phyloP scores from a whole-genome alignment of 257 asterid genomes.

The Solanum clarkiae region DNA sequence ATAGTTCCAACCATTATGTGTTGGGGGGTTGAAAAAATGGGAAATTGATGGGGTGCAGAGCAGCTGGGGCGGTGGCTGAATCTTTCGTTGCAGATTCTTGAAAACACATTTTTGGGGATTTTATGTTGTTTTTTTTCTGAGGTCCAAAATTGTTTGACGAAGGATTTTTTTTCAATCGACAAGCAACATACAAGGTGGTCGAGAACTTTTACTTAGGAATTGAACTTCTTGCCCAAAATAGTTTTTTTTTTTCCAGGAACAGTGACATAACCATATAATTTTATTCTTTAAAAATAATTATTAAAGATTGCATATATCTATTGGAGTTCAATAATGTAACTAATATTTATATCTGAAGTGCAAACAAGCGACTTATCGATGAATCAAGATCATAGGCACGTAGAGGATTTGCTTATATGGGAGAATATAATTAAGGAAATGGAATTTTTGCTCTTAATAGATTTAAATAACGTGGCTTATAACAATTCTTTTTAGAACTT shows the following conservation, averaged over 20 bases:
- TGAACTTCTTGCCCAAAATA: neutral
- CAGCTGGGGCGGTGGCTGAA: neutral
- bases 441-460: neutral
- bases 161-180: neutral
- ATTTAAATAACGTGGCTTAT: neutral
- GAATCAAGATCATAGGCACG: too few species aligned
- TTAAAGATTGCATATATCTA: too few species aligned
- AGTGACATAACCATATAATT: neutral
- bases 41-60: neutral
- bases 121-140: neutral
- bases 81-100: neutral
- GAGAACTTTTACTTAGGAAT: neutral
- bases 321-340: too few species aligned
- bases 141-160: constrained; percentile 7
- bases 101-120: neutral
- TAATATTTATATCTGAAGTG: too few species aligned
- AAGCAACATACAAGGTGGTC: neutral
- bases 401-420: neutral
- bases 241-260: neutral
- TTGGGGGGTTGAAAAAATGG: neutral
- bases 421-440: too few species aligned
- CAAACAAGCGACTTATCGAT: too few species aligned
- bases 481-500: too few species aligned
- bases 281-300: too few species aligned
- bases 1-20: constrained; percentile 26